A percentile compares a stretch with the other conserved stretches of the same genome.
Evolutionary conservation across 345 rosid species (phyloP).

Genomic region (Viola odorata): DNA sequence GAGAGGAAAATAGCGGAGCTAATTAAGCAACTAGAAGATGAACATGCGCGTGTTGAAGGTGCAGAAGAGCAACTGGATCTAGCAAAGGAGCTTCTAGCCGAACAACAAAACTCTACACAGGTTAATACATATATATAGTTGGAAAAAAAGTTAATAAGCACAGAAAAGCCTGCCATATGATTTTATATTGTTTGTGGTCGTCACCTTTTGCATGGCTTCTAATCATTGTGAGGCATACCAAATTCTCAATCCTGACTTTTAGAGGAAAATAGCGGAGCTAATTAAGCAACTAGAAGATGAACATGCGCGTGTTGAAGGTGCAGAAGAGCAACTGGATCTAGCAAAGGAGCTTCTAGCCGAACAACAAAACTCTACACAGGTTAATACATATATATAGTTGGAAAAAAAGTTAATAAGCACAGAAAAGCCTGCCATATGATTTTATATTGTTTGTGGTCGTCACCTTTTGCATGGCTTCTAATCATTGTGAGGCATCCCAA

Average conservation of each 20-base stretch:
- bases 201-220: no score
- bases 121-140: conserved; percentile 22
- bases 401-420: no score
- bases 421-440: no score
- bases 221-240: no score
- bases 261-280: conserved; percentile 46
- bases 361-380: conserved; percentile 54
- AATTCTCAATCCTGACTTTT: no score
- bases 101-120: conserved; percentile 50
- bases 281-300: conserved; percentile 52
- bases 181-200: no score
- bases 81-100: conserved; percentile 40
- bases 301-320: conserved; percentile 36
- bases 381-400: conserved; percentile 9
- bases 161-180: no score
- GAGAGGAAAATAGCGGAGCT: conserved; percentile 66
- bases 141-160: no score
- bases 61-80: conserved; percentile 46
- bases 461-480: no score
- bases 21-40: conserved; percentile 50
- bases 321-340: conserved; percentile 45
- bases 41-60: conserved; percentile 37
- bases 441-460: no score
- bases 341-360: conserved; percentile 44
- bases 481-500: no score